Conservation (phyloP, 768 basidiomycete species). For the Galerina marginata region DNA sequence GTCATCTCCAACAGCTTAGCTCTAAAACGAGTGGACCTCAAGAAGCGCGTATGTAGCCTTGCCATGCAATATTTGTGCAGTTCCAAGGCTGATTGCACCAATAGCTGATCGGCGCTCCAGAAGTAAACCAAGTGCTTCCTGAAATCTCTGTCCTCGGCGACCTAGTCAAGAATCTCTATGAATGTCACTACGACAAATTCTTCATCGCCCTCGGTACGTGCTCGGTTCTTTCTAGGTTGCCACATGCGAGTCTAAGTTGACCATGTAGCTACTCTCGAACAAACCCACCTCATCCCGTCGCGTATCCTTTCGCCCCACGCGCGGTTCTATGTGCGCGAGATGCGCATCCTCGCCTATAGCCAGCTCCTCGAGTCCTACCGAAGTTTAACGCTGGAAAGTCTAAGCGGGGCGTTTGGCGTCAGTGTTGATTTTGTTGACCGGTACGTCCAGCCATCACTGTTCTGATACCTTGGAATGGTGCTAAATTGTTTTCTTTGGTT, state of each 20-base stretch:
- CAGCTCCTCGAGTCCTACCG: slow-evolving; percentile 94
- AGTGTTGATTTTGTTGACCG: slow-evolving; percentile 85
- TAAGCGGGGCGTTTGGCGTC: slow-evolving; percentile 89
- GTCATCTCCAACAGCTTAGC: slow-evolving; percentile 81
- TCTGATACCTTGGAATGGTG: background rate
- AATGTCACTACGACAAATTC: slow-evolving; percentile 94
- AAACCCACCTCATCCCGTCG: slow-evolving; percentile 85
- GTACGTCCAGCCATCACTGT: slow-evolving; percentile 51
- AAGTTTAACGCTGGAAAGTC: slow-evolving; percentile 85
- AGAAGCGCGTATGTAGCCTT: slow-evolving; percentile 73
- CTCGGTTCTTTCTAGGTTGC: slow-evolving; percentile 1
- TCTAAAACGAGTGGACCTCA: slow-evolving; percentile 82
- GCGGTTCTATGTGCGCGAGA: slow-evolving; percentile 90
- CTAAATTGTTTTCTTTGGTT: background rate
- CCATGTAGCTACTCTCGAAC: slow-evolving; percentile 80
- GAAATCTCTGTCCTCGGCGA: slow-evolving; percentile 84
- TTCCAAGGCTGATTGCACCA: background rate
- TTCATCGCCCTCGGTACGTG: slow-evolving; percentile 82
- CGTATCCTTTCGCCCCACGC: slow-evolving; percentile 86
- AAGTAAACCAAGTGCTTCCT: slow-evolving; percentile 85
- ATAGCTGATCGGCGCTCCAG: slow-evolving; percentile 84
- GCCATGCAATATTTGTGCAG: background rate
- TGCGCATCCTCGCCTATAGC: slow-evolving; percentile 92
- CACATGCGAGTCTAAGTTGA: background rate
- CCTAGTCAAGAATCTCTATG: slow-evolving; percentile 86